Conservation (phyloP, 768 basidiomycete species). For the Mycena galericulata region DNA sequence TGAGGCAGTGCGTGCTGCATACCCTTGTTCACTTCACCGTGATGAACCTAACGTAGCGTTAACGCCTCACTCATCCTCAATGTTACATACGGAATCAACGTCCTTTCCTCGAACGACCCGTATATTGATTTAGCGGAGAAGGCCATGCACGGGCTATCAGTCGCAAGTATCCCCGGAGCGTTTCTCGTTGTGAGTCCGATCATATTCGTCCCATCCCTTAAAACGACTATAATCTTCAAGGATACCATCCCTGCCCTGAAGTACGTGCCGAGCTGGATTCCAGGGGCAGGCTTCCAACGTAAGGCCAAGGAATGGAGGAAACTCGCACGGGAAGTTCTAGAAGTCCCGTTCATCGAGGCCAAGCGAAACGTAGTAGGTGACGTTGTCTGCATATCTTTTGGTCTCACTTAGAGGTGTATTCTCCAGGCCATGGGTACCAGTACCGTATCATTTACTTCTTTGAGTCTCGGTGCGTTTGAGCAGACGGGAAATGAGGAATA, state of each 20-base stretch:
- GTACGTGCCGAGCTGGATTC: conserved; percentile 53
- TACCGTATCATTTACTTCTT: conserved; percentile 13
- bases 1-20: conserved; percentile 38
- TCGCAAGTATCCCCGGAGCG: conserved; percentile 43
- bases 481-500: neutral
- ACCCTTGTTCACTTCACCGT: neutral
- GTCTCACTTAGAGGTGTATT: neutral
- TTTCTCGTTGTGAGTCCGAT: conserved; percentile 44
- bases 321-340: conserved; percentile 47
- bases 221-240: neutral
- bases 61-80: conserved; percentile 39
- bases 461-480: conserved; percentile 17
- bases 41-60: conserved; percentile 28
- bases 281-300: conserved; percentile 58
- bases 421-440: neutral
- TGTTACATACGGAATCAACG: conserved; percentile 43
- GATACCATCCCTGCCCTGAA: conserved; percentile 32
- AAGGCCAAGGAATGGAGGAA: conserved; percentile 49
- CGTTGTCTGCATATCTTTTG: neutral
- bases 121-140: conserved; percentile 42
- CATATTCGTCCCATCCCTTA: neutral
- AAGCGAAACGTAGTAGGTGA: conserved; percentile 40
- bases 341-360: conserved; percentile 52
- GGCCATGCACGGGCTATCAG: conserved; percentile 38
- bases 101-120: conserved; percentile 37